phyloP scores from a whole-genome alignment of 2,329 filamentous ascomycete species.

The Tolypocladium inflatum region DNA sequence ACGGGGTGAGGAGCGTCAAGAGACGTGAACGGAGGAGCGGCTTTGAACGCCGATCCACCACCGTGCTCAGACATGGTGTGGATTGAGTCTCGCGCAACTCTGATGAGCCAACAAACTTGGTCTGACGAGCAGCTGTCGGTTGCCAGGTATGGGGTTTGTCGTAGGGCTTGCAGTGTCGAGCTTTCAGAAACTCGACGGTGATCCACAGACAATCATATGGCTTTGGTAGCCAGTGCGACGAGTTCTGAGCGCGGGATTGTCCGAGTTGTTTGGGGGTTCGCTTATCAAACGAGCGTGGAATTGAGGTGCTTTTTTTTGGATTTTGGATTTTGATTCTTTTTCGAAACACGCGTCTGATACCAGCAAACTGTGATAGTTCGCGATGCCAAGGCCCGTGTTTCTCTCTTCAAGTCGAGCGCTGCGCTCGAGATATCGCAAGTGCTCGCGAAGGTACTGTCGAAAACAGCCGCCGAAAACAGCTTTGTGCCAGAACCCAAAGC shows the following conservation, averaged over 20 bases:
- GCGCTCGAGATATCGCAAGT: not conserved
- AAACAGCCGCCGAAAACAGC: not conserved
- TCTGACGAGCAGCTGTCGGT: not conserved
- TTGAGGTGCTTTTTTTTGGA: no score
- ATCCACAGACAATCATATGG: not conserved
- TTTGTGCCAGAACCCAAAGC: not conserved
- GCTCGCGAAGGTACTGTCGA: not conserved
- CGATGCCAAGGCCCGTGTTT: not conserved
- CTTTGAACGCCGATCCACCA: not conserved
- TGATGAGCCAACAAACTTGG: no score
- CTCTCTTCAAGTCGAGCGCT: not conserved
- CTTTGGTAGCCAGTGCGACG: no score
- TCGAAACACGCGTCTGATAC: not conserved
- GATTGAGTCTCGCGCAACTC: not conserved
- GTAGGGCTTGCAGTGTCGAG: not conserved
- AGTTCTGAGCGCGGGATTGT: not conserved
- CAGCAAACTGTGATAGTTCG: not conserved
- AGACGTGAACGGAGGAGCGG: slow-evolving; percentile 2
- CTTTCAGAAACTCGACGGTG: not conserved
- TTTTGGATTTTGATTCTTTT: no score
- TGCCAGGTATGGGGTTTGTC: not conserved
- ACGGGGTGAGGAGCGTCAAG: slow-evolving; percentile 8
- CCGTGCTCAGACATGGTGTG: slow-evolving; percentile 7
- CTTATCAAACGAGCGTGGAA: not conserved
- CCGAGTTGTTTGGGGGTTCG: not conserved